A percentile compares a stretch with the other conserved stretches of the same genome.
Conservation (phyloP, 306 rosid genomes). For the Pyrus betulifolia region DNA sequence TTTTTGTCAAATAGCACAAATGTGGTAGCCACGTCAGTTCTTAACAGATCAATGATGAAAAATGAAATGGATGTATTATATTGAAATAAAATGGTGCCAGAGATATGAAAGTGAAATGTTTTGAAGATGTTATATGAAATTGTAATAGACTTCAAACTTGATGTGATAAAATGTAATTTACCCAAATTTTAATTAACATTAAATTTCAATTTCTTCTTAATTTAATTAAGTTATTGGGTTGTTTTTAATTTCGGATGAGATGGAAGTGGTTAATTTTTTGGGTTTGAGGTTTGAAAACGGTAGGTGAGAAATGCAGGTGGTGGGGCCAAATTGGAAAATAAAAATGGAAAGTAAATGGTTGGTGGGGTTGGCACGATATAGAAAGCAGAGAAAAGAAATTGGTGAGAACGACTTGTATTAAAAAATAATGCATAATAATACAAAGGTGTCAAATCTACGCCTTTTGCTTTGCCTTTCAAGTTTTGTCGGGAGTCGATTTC, state of each 20-base stretch:
- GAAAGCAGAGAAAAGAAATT: constrained; percentile 4
- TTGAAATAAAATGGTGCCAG: too few species aligned
- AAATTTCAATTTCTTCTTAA: neutral
- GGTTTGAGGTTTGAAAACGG: neutral
- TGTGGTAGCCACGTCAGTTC: too few species aligned
- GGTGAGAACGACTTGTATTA: constrained; percentile 8
- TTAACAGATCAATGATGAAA: too few species aligned
- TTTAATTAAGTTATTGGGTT: neutral
- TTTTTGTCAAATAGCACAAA: too few species aligned
- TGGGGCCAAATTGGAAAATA: constrained; percentile 6
- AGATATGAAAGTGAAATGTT: too few species aligned
- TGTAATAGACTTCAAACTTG: too few species aligned
- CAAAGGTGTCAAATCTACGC: constrained; percentile 1
- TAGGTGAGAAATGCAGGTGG: neutral
- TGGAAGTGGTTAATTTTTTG: neutral
- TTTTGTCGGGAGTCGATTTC: neutral
- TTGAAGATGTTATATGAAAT: too few species aligned
- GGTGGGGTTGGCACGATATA: constrained; percentile 30
- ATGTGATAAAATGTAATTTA: too few species aligned
- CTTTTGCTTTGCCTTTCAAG: neutral
- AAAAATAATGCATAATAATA: constrained; percentile 4
- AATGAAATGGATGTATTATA: too few species aligned
- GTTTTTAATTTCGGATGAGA: neutral
- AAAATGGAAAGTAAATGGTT: constrained; percentile 30
- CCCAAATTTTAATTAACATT: neutral